Evolutionary conservation across 2,329 filamentous ascomycete genomes (phyloP).

Genomic region (Chalara sp.): DNA sequence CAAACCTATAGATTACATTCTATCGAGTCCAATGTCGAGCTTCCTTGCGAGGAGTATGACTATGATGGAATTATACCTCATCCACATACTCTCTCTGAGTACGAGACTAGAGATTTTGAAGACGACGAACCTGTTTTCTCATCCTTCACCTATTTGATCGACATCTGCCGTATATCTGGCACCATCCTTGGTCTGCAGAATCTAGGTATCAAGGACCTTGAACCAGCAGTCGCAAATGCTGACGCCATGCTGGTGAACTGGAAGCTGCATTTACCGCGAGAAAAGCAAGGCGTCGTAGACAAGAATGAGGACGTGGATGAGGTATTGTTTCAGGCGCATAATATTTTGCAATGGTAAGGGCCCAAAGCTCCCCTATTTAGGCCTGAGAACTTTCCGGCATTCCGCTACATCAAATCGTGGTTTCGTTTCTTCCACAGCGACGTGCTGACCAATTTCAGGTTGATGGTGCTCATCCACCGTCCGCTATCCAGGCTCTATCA

Average conservation of each 20-base stretch:
- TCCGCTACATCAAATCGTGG: no score
- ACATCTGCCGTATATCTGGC: slow-evolving; percentile 19
- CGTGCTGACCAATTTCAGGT: neutral
- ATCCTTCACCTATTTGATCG: slow-evolving; percentile 30
- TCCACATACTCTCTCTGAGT: slow-evolving; percentile 25
- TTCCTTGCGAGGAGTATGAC: slow-evolving; percentile 33
- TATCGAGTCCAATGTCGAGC: slow-evolving; percentile 24
- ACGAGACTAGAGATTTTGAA: slow-evolving; percentile 24
- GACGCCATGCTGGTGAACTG: slow-evolving; percentile 12
- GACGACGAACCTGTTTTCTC: slow-evolving; percentile 26
- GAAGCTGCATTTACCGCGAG: slow-evolving; percentile 28
- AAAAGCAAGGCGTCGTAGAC: slow-evolving; percentile 31
- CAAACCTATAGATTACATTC: no score
- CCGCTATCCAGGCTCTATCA: neutral
- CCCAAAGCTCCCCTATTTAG: no score
- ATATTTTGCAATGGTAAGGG: neutral
- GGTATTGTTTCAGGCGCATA: slow-evolving; percentile 28
- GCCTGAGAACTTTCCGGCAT: no score
- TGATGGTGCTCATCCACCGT: neutral
- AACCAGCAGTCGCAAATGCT: neutral
- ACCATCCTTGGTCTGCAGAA: slow-evolving; percentile 1
- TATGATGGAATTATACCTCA: slow-evolving; percentile 25
- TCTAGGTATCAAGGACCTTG: neutral
- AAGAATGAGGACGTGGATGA: slow-evolving; percentile 28
- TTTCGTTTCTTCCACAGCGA: no score